Percentiles rank a stretch among this genome's conserved stretches.
These are phyloP conservation scores for Termitomyces sp. DNA, from an alignment of 768 basidiomycete species.

Conservation along the genomic window DNA sequence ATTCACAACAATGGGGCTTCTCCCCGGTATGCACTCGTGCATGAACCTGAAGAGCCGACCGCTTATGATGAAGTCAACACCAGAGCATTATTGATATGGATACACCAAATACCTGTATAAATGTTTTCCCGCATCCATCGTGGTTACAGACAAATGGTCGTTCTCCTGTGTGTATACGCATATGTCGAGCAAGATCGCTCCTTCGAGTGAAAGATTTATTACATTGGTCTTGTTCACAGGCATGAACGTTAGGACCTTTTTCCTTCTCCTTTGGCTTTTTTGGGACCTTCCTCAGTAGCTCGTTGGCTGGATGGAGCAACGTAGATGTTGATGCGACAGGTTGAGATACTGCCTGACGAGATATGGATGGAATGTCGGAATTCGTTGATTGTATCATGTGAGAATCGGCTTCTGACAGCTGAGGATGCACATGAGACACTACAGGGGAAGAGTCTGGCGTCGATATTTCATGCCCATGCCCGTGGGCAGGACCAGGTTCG, in stretches of 20 bases:
- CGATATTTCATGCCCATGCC: constrained; percentile 35
- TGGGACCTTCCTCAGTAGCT: constrained; percentile 25
- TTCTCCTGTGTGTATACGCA: constrained; percentile 89
- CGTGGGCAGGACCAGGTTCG: constrained; percentile 49
- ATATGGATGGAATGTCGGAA: constrained; percentile 34
- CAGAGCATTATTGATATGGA: background rate
- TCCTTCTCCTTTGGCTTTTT: constrained; percentile 44
- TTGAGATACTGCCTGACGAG: constrained; percentile 29
- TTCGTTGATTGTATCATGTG: constrained; percentile 19
- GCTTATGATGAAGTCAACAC: constrained; percentile 38
- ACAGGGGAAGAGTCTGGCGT: constrained; percentile 47
- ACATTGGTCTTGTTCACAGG: constrained; percentile 71
- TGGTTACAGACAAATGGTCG: constrained; percentile 77
- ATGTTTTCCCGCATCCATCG: constrained; percentile 79
- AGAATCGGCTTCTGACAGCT: constrained; percentile 24
- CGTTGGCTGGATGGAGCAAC: constrained; percentile 21
- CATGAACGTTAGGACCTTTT: constrained; percentile 46
- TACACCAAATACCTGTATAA: constrained; percentile 69
- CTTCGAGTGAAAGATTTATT: constrained; percentile 78
- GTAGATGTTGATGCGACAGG: constrained; percentile 54
- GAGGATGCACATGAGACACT: constrained; percentile 36
- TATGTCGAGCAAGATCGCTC: constrained; percentile 82
- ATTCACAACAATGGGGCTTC: constrained; percentile 89
- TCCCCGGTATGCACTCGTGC: constrained; percentile 89
- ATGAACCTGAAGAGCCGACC: constrained; percentile 88